A percentile compares a stretch with the other conserved stretches of the same genome.
Evolutionary conservation across 495 filamentous ascomycete genomes (phyloP).

Genomic region (Aspergillus bertholletiae): DNA sequence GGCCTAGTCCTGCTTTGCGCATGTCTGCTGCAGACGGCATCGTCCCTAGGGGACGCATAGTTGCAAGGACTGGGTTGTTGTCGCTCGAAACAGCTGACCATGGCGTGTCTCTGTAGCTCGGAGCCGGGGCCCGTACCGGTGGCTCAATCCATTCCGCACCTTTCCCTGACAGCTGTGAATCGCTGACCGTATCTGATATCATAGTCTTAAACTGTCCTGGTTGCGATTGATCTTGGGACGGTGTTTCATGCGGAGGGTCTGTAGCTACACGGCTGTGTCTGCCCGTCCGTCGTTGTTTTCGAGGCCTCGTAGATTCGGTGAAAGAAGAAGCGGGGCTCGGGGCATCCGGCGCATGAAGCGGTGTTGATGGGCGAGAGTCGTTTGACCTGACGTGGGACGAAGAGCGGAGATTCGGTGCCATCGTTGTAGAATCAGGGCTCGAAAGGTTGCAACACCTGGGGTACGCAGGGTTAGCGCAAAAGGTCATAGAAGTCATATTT

Average conservation of each 20-base stretch:
- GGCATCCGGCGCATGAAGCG: conserved; percentile 11
- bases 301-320: conserved; percentile 21
- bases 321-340: conserved; percentile 16
- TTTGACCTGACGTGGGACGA: conserved; percentile 25
- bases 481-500: neutral
- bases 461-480: conserved; percentile 12
- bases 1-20: conserved; percentile 27
- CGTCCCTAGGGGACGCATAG: conserved; percentile 29
- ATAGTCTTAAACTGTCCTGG: conserved; percentile 2
- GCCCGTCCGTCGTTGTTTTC: conserved; percentile 28
- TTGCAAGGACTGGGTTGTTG: conserved; percentile 24
- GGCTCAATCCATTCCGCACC: conserved; percentile 70
- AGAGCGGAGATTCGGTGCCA: conserved; percentile 33
- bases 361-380: conserved; percentile 28
- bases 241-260: conserved; percentile 13
- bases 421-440: conserved; percentile 20
- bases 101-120: conserved; percentile 67
- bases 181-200: conserved; percentile 1
- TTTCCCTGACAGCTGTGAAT: conserved; percentile 5
- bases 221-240: conserved; percentile 10
- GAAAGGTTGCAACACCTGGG: conserved; percentile 17
- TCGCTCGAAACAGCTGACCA: conserved; percentile 26
- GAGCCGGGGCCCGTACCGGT: conserved; percentile 54
- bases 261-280: conserved; percentile 20
- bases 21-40: conserved; percentile 24